A percentile compares a stretch with the other conserved stretches of the same genome.
phyloP scores from a whole-genome alignment of 2,329 filamentous ascomycete species.

The Botrytis pseudocinerea region DNA sequence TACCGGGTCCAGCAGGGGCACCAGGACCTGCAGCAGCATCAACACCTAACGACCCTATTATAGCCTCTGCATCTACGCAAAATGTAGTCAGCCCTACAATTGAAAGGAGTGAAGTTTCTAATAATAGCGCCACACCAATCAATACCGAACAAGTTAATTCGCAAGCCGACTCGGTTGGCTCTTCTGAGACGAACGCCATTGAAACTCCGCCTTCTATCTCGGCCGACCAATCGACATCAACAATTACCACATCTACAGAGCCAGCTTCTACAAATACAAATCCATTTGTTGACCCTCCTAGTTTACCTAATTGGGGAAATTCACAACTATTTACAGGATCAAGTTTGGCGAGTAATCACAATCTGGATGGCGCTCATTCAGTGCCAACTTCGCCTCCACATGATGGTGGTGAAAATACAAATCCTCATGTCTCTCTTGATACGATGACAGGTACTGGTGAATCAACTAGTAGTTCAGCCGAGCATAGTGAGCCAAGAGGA shows the following conservation, averaged over 20 bases:
- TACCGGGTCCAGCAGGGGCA: slow-evolving; percentile 1
- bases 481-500: slow-evolving; percentile 18
- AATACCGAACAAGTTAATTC: slow-evolving; percentile 30
- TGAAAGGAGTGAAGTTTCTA: slow-evolving; percentile 11
- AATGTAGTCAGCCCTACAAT: slow-evolving; percentile 33
- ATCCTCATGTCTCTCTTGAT: background rate
- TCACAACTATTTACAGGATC: slow-evolving; percentile 35
- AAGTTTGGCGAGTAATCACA: slow-evolving; percentile 21
- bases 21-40: slow-evolving; percentile 30
- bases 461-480: slow-evolving; percentile 20
- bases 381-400: slow-evolving; percentile 7
- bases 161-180: slow-evolving; percentile 34
- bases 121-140: slow-evolving; percentile 29
- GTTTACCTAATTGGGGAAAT: slow-evolving; percentile 18
- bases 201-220: slow-evolving; percentile 33
- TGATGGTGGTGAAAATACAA: background rate
- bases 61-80: slow-evolving; percentile 35
- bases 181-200: slow-evolving; percentile 34
- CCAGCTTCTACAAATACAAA: slow-evolving; percentile 27
- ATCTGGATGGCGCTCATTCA: slow-evolving; percentile 11
- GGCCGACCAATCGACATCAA: slow-evolving; percentile 33
- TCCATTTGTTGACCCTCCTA: slow-evolving; percentile 20
- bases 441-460: slow-evolving; percentile 1
- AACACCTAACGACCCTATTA: slow-evolving; percentile 30
- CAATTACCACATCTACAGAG: slow-evolving; percentile 26